Conservation (phyloP, 1,284 basidiomycete species). For the Cystobasidiaceae sp. region DNA sequence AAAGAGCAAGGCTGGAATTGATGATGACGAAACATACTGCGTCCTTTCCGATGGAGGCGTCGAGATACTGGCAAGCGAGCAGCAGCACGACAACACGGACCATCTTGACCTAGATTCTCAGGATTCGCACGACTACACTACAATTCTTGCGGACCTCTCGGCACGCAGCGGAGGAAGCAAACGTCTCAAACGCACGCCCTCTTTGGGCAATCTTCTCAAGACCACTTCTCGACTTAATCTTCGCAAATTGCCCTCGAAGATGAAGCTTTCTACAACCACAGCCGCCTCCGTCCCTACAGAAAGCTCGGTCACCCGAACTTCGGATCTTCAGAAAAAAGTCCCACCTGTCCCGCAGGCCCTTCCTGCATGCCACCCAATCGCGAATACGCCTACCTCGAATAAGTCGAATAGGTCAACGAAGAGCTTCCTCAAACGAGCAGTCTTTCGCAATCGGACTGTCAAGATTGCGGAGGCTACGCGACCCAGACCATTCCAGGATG, state of each 20-base stretch:
- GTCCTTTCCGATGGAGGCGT: constrained; percentile 19
- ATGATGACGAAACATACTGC: constrained; percentile 24
- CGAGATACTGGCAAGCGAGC: not conserved
- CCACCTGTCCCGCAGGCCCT: constrained; percentile 12
- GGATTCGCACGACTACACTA: not conserved
- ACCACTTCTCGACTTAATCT: constrained; percentile 24
- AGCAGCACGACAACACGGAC: not conserved
- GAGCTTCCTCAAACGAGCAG: constrained; percentile 6
- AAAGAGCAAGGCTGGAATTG: constrained; percentile 5
- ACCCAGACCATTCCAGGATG: constrained; percentile 1
- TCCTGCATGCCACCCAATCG: not conserved
- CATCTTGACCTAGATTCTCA: not conserved
- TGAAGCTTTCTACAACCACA: constrained; percentile 4
- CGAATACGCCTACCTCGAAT: constrained; percentile 13
- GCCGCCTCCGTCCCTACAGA: constrained; percentile 7
- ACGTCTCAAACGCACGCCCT: constrained; percentile 12
- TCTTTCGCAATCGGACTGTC: constrained; percentile 6
- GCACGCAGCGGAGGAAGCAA: no score
- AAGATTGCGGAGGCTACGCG: not conserved
- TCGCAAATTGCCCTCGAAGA: constrained; percentile 17
- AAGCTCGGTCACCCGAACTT: not conserved
- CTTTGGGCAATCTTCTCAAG: constrained; percentile 23
- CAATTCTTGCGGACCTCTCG: no score
- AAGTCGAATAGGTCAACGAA: constrained; percentile 17
- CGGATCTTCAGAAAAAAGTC: not conserved